Evolutionary conservation across 371 early-diverging fungal genomes (phyloP).

Genomic region (Entomophthora muscae): DNA sequence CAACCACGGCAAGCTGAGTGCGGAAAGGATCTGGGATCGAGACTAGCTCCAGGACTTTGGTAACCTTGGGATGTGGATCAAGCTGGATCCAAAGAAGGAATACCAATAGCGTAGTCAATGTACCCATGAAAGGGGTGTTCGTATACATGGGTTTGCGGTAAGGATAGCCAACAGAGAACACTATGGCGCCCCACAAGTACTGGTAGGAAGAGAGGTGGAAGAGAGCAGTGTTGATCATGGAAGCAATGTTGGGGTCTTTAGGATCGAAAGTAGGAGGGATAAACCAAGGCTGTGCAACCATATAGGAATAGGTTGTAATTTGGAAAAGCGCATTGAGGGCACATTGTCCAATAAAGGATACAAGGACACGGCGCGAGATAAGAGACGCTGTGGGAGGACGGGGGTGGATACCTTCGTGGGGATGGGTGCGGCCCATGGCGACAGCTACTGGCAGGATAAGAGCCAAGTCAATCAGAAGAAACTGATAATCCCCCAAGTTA

Average conservation of each 20-base stretch:
- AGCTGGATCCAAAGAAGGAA: neutral
- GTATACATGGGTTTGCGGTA: slow-evolving; percentile 63
- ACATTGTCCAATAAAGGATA: slow-evolving; percentile 79
- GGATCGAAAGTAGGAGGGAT: slow-evolving; percentile 31
- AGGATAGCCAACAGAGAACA: slow-evolving; percentile 89
- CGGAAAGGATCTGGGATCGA: neutral
- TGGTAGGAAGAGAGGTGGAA: slow-evolving; percentile 81
- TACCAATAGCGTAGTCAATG: neutral
- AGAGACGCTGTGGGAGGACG: slow-evolving; percentile 88
- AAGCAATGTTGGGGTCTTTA: slow-evolving; percentile 43
- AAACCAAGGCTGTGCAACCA: slow-evolving; percentile 61
- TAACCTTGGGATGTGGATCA: neutral
- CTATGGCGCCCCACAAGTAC: slow-evolving; percentile 74
- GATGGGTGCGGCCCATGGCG: slow-evolving; percentile 72
- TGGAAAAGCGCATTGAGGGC: slow-evolving; percentile 63
- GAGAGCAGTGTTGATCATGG: slow-evolving; percentile 76
- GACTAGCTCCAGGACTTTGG: slow-evolving; percentile 4
- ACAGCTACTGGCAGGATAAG: slow-evolving; percentile 83
- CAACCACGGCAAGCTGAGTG: neutral
- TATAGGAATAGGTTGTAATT: slow-evolving; percentile 39
- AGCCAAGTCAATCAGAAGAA: slow-evolving; percentile 75
- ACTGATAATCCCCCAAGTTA: slow-evolving; percentile 86
- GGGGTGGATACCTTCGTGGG: slow-evolving; percentile 44
- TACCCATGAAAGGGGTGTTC: slow-evolving; percentile 30
- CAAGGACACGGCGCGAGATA: slow-evolving; percentile 73